Evolutionary conservation across 306 rosid genomes (phyloP), one percentile per base, ranked within the genome.

Genomic region (Trifolium subterraneum): DNA sequence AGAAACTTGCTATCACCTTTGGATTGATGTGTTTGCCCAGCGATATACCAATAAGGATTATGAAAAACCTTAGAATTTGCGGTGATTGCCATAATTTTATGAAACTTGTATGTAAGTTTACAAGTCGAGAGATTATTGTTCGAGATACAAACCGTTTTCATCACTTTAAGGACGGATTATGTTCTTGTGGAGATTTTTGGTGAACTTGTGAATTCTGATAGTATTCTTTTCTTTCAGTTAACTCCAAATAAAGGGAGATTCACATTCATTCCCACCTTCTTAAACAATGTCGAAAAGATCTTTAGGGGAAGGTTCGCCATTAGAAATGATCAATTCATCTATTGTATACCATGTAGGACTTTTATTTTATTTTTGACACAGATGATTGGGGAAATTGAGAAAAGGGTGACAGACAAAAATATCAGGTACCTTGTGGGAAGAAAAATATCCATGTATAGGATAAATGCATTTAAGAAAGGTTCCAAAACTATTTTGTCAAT

Each of bases 1-100:
- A 91, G 86, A 94, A 94, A 75, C 93, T 94, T 54, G 97, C 96
- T 50, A 70, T 89, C 76, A 74, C 91, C 56, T 83, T 76, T 83
- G 97, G 97, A 25, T 71, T 93, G 64, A 83, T 91, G 87, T 85
- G 87, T 78, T 89, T 89, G 68, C 94, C 97, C 45, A 20, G 76
- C 44, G 79, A 71, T 77, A 84, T 75, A 45, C 91, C 96, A 38
- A 87, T 93, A 74, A 87, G 94, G 80, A 88, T 93, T 71, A 93
- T 91, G 89, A 93, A 93, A 83, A 91, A 93, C 71, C 92, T 91
- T 61, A 91, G 97, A 77, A 93, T 91, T 42, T 93, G 98, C 82
- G 96, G 89, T 72, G 97, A 94, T 75, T 91, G 97, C 79, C 96
- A 94, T 73, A 80, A 83, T 20, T 94, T 91, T 77, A 86, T 94